Percentiles rank a stretch among this genome's conserved stretches.
These are phyloP conservation scores for Cutaneotrichosporon cutaneum DNA, from an alignment of 1,284 basidiomycete species.

Conservation along the genomic window DNA sequence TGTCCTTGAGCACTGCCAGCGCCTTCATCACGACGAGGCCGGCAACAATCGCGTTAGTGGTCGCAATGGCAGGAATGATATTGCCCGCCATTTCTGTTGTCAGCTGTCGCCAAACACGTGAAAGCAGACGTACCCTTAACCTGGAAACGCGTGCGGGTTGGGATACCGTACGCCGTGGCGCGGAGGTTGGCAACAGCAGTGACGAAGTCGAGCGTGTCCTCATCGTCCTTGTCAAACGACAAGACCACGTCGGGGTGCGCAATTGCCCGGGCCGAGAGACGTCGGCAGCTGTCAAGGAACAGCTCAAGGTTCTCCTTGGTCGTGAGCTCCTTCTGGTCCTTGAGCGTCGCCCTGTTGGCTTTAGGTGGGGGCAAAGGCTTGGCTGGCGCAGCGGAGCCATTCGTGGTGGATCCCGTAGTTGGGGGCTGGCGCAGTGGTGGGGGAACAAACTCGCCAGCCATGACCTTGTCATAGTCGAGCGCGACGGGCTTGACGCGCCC, in stretches of 20 bases:
- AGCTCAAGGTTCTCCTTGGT: conserved; percentile 76
- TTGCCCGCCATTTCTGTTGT: conserved; percentile 96
- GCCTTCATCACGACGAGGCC: conserved; percentile 93
- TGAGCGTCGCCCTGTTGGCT: conserved; percentile 56
- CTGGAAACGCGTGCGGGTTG: conserved; percentile 87
- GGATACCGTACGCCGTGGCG: conserved; percentile 84
- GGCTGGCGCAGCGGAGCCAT: conserved; percentile 9
- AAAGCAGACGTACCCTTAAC: conserved; percentile 71
- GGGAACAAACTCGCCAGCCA: conserved; percentile 61
- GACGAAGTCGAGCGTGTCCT: conserved; percentile 94
- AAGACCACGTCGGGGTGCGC: conserved; percentile 70
- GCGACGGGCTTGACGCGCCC: conserved; percentile 78
- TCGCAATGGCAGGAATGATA: conserved; percentile 98
- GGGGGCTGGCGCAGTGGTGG: conserved; percentile 43
- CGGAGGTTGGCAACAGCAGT: conserved; percentile 91
- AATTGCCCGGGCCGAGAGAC: conserved; percentile 70
- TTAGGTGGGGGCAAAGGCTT: conserved; percentile 9
- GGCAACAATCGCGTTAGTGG: conserved; percentile 96
- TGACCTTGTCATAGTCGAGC: conserved; percentile 73
- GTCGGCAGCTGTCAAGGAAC: conserved; percentile 76
- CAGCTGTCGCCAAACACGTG: conserved; percentile 13
- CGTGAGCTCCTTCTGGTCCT: conserved; percentile 73
- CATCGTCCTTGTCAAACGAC: conserved; percentile 96
- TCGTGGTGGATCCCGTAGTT: conserved; percentile 25
- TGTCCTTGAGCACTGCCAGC: conserved; percentile 65